Percentiles rank a stretch among this genome's conserved stretches.
These are phyloP conservation scores for Eucalyptus dawsonii DNA, from an alignment of 345 rosid genomes.

Conservation along the genomic window DNA sequence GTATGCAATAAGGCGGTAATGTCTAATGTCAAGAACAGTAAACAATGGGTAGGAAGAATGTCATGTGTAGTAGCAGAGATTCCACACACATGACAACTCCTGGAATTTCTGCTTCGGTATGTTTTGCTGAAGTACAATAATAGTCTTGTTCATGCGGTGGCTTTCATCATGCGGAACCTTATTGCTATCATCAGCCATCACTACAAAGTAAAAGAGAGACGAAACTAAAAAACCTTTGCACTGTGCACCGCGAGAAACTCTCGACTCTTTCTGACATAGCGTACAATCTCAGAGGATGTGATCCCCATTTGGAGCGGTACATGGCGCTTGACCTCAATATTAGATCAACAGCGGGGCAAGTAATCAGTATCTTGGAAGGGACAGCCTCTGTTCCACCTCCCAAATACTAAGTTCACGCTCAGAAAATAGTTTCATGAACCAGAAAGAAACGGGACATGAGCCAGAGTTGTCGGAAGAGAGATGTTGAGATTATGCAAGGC, in stretches of 20 bases:
- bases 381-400: neutral
- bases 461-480: too few species aligned
- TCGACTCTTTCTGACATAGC: neutral
- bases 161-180: too few species aligned
- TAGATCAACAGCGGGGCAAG: neutral
- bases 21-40: neutral
- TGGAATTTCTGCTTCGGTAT: neutral
- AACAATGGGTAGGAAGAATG: neutral
- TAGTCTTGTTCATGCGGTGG: neutral
- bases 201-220: neutral
- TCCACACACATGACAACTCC: too few species aligned
- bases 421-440: neutral
- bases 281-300: neutral
- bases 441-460: constrained; percentile 42
- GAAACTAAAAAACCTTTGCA: neutral
- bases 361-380: neutral
- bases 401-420: neutral
- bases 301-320: neutral
- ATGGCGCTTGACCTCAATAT: neutral
- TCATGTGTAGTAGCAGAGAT: neutral
- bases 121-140: neutral
- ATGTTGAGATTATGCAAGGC: too few species aligned
- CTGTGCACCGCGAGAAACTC: neutral
- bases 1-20: neutral
- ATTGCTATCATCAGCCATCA: neutral